These are phyloP conservation scores for Saccharomyces paradoxus DNA, from an alignment of 805 yeast genomes.

Conservation along the genomic window DNA sequence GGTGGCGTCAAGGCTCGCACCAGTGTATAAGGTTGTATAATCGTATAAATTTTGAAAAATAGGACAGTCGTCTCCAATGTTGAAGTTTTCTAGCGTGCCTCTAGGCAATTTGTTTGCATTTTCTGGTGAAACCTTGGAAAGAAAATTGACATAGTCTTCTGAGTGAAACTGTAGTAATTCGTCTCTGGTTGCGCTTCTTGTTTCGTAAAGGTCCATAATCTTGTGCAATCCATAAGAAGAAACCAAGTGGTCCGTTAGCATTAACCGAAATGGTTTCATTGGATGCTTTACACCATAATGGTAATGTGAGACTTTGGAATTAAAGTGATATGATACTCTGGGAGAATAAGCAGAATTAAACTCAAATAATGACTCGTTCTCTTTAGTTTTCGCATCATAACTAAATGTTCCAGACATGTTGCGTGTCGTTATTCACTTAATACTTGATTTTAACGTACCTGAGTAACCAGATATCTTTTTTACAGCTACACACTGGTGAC, in stretches of 20 bases:
- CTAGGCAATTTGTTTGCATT: constrained; percentile 48
- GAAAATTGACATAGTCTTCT: constrained; percentile 74
- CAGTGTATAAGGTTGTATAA: constrained; percentile 72
- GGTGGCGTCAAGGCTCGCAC: constrained; percentile 87
- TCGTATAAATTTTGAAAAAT: constrained; percentile 74
- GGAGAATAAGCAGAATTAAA: constrained; percentile 38
- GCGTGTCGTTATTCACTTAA: neutral
- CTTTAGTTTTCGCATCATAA: constrained; percentile 35
- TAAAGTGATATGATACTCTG: constrained; percentile 80
- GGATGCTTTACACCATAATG: constrained; percentile 94
- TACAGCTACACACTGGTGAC: neutral
- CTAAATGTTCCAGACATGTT: constrained; percentile 31
- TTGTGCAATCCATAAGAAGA: constrained; percentile 78
- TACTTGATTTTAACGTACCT: neutral
- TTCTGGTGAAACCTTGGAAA: constrained; percentile 71
- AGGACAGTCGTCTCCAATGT: constrained; percentile 93
- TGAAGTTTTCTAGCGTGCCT: constrained; percentile 51
- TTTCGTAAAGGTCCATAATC: constrained; percentile 81
- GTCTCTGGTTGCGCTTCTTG: constrained; percentile 71
- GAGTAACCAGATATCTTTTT: neutral
- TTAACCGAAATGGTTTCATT: constrained; percentile 93
- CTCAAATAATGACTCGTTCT: constrained; percentile 41
- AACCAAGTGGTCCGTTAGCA: constrained; percentile 89
- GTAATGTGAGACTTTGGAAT: constrained; percentile 68
- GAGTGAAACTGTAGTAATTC: constrained; percentile 80